These are phyloP conservation scores for Sarcodon sp. DNA, from an alignment of 768 basidiomycete genomes.

Conservation along the genomic window DNA sequence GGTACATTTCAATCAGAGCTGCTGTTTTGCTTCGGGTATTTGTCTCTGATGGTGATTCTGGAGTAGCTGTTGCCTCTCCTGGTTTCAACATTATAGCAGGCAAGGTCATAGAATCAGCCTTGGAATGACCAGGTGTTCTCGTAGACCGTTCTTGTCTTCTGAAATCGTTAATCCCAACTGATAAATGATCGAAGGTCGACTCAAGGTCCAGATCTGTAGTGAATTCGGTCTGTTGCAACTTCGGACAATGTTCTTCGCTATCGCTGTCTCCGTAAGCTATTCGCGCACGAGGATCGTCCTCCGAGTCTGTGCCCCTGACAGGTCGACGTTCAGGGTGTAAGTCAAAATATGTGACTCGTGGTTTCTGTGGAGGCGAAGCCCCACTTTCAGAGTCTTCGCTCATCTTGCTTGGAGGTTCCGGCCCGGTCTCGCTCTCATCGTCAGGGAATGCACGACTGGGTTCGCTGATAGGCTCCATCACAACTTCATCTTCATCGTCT, in stretches of 20 bases:
- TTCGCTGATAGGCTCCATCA: constrained; percentile 11
- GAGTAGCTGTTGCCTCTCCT: too few relatives aligned
- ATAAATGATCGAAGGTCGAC: too few relatives aligned
- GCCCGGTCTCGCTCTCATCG: background rate
- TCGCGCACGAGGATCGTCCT: constrained; percentile 7
- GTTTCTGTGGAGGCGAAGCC: constrained; percentile 5
- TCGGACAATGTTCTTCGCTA: background rate
- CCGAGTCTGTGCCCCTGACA: constrained; percentile 2
- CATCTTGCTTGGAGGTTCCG: constrained; percentile 8
- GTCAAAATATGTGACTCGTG: constrained; percentile 62
- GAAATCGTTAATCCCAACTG: too few relatives aligned
- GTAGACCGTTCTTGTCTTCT: too few relatives aligned
- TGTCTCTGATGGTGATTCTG: too few relatives aligned
- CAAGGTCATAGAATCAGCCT: too few relatives aligned
- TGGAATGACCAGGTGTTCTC: too few relatives aligned
- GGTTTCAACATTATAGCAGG: too few relatives aligned
- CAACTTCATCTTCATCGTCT: constrained; percentile 26
- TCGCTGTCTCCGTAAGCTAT: background rate
- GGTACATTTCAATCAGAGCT: constrained; percentile 77
- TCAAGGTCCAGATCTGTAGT: too few relatives aligned
- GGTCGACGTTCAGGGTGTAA: constrained; percentile 62
- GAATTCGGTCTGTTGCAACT: too few relatives aligned
- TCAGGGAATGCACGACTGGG: constrained; percentile 1
- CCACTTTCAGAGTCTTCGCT: constrained; percentile 14
- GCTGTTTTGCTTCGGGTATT: constrained; percentile 45